Evolutionary conservation across 2,329 filamentous ascomycete species (phyloP), one percentile per base, ranked within the genome.

Genomic region (Diaporthe sp.): DNA sequence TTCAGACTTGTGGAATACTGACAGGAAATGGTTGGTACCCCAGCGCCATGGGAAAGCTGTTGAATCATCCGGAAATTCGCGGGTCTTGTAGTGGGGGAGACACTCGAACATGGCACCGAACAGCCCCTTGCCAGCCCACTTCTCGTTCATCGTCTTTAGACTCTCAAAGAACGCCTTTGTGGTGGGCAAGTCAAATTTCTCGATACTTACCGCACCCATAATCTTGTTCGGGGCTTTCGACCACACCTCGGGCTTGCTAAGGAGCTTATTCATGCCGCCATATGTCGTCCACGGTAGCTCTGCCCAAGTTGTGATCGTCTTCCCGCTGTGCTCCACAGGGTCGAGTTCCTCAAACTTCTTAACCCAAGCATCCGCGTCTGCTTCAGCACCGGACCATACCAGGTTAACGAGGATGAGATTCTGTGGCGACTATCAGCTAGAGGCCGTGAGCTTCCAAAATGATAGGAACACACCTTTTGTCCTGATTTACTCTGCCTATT

Each of bases 61-160:
- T 1, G 70, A 31, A 49, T 61, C 55, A 12, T 37, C 70, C 1
- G 53, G 42, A 4, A 72, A 4, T 2, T 47, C 28, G 5, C 70
- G 70, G 15, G 70, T 61, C 17, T 12, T 31, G 2, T 72, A 55
- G 6, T 72, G 70, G 2, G 70, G 39, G 2, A 72, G 39, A 51
- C 70, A 61, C 28, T 72, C 70, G 28, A 72, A 72, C 70, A 72
- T 72, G 10, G 70, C 70, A 4, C 70, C 70, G 2, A 72, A 72
- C 1, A 61, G 34, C 4, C 70, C 70, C 53, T 72, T 72, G 2
- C 70, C 70, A 8, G 70, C 70, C 70, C 70, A 72, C 10, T 51
- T 53, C 53, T 61, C 70, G 20, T 72, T 72, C 70, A 72, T 72
- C 9, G n/a, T 7, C 28, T 72, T 72, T 2, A 72, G 53, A 20